Base-by-base conservation (phyloP, 768 basidiomycete species). In the Lyophyllum atratum region DNA sequence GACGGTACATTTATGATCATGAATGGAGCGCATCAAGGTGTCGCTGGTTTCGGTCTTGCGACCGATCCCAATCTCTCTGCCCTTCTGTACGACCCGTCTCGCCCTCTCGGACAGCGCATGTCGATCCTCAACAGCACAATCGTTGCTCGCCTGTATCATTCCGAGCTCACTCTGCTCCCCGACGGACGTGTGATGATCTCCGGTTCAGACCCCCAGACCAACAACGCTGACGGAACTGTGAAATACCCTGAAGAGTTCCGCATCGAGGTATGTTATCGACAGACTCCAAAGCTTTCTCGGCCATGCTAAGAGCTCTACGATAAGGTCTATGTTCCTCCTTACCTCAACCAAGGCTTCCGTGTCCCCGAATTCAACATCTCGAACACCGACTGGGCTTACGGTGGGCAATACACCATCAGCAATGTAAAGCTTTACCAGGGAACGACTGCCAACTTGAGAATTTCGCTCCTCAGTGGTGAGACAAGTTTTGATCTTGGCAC, bases 301-400 rank as follows among this genome's bases (percentile, higher is more conserved):
- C 47, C 9, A 25, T 21, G 43, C 26, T 54, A 12, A 31, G n/a
- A 31, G 29, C 56, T 24, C 9, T 3, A 47, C 8, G 6, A 26
- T 25, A 42, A 77, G 76, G 85, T 88, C 25, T 97, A 96, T 74
- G 82, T 90, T 64, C 96, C 96, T 6, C 92, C 90, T 15, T 98
- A 96, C 71, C 80, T 93, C 58, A 85, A 73, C 59, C 72, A 81
- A 59, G 89, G 89, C 10, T 72, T 79, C 59, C 68, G 60, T 4
- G 89, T 87, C 55, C 94, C 90, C 0, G 74, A 70, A 42, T 89
- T 85, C 68, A 84, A 77, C 21, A 76, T 90, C 43, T 61, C 77
- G 0, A 67, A 76, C 55, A 82, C 77, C 11, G 90, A 93, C 65
- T 92, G 89, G 89, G 69, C 63, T 0, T 84, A 86, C 26, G 78